Percentiles rank a stretch among this genome's conserved stretches.
Conservation (phyloP, 2,329 filamentous ascomycete genomes). For the Claviceps sp. region DNA sequence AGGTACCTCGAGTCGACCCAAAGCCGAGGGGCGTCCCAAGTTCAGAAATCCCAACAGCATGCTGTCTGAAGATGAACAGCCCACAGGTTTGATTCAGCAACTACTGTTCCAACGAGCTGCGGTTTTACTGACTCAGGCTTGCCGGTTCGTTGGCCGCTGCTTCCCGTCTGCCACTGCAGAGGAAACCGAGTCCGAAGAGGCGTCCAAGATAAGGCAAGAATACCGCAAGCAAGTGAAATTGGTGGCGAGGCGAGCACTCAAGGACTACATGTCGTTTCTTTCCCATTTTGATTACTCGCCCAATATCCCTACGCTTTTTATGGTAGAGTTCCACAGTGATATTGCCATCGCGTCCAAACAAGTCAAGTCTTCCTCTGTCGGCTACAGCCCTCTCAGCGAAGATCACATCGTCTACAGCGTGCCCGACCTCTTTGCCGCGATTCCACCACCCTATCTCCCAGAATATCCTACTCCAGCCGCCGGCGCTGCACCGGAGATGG, state of each 20-base stretch:
- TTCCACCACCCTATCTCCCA: slow-evolving; percentile 52
- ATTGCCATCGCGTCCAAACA: slow-evolving; percentile 25
- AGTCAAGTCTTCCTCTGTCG: background rate
- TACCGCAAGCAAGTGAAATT: slow-evolving; percentile 53
- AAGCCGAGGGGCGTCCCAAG: background rate
- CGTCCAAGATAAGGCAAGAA: slow-evolving; percentile 11
- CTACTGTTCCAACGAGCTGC: slow-evolving; percentile 63
- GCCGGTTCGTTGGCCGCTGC: slow-evolving; percentile 45
- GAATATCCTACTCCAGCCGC: slow-evolving; percentile 39
- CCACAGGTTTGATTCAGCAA: slow-evolving; percentile 61
- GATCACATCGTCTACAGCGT: slow-evolving; percentile 29
- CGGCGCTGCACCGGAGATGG: slow-evolving; percentile 8
- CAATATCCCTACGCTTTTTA: slow-evolving; percentile 34
- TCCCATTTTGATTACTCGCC: slow-evolving; percentile 69
- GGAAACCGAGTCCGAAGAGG: background rate
- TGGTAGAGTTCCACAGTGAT: slow-evolving; percentile 40
- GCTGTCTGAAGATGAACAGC: slow-evolving; percentile 39
- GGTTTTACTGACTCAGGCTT: slow-evolving; percentile 59
- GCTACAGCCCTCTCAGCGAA: slow-evolving; percentile 10
- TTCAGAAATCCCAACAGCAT: slow-evolving; percentile 14
- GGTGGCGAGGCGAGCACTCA: slow-evolving; percentile 61
- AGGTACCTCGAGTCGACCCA: background rate
- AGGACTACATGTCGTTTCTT: slow-evolving; percentile 62
- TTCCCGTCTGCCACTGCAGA: slow-evolving; percentile 17
- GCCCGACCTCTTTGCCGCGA: slow-evolving; percentile 56